phyloP scores from a whole-genome alignment of 495 filamentous ascomycete genomes.

The Usnea hakonensis region DNA sequence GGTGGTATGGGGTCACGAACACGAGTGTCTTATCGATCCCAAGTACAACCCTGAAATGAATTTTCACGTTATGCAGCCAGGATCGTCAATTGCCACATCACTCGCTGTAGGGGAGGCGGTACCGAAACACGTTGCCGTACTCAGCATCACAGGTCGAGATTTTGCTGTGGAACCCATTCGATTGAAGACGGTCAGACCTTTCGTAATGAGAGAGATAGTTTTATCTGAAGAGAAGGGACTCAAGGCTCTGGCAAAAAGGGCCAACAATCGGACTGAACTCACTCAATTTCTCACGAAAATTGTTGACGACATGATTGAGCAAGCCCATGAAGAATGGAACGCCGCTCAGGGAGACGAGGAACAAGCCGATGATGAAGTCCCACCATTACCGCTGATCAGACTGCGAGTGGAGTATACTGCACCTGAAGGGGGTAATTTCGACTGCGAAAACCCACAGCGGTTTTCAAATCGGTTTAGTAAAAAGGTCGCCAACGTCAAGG shows the following conservation, averaged over 20 bases:
- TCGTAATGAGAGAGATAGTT: conserved; percentile 76
- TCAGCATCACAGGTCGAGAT: conserved; percentile 73
- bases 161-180: conserved; percentile 76
- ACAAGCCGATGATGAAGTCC: conserved; percentile 45
- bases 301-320: conserved; percentile 76
- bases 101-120: conserved; percentile 85
- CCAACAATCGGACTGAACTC: conserved; percentile 72
- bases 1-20: conserved; percentile 95
- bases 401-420: conserved; percentile 87
- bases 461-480: conserved; percentile 91
- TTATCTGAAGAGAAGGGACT: conserved; percentile 69
- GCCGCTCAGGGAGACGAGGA: conserved; percentile 56
- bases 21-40: conserved; percentile 90
- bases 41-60: conserved; percentile 71
- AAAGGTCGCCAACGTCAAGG: conserved; percentile 86
- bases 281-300: conserved; percentile 66
- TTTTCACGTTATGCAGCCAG: conserved; percentile 95
- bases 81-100: conserved; percentile 92
- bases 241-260: conserved; percentile 65
- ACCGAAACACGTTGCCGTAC: conserved; percentile 78
- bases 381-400: conserved; percentile 75
- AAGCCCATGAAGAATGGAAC: conserved; percentile 76
- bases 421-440: conserved; percentile 77
- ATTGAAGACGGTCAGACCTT: conserved; percentile 83
- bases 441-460: conserved; percentile 91